Evolutionary conservation across 257 asterid species (phyloP).

Genomic region (Mentha longifolia): DNA sequence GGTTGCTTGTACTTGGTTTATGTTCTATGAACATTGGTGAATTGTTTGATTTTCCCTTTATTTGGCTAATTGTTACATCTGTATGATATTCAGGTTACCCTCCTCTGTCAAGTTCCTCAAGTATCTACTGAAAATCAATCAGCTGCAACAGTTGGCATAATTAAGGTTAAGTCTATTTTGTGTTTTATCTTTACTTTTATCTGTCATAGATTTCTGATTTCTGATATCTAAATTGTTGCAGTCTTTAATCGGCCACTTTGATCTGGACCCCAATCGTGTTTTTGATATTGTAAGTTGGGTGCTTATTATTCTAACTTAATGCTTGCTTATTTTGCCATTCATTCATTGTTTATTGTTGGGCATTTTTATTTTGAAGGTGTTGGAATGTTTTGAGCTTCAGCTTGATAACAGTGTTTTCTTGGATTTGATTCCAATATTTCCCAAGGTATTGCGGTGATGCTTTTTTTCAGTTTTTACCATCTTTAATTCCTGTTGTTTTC

Average conservation of each 20-base stretch:
- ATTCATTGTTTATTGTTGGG: conserved; percentile 20
- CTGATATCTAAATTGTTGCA: conserved; percentile 47
- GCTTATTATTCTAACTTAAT: conserved; percentile 13
- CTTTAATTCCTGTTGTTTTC: background rate
- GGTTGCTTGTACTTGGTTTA: background rate
- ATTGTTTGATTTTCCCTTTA: background rate
- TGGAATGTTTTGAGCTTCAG: conserved; percentile 97
- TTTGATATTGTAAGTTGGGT: conserved; percentile 87
- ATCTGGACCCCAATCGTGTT: conserved; percentile 98
- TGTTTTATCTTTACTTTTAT: conserved; percentile 29
- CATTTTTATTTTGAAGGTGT: conserved; percentile 52
- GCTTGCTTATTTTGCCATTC: conserved; percentile 6
- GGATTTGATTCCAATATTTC: conserved; percentile 95
- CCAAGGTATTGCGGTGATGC: conserved; percentile 67
- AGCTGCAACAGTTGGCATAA: conserved; percentile 82
- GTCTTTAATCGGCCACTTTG: conserved; percentile 99
- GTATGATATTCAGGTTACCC: conserved; percentile 70
- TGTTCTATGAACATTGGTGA: background rate
- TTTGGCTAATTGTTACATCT: conserved; percentile 19
- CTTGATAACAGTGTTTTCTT: conserved; percentile 77
- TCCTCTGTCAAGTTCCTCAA: conserved; percentile 90
- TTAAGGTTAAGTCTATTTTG: conserved; percentile 62
- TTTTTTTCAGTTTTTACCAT: background rate
- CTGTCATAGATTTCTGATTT: conserved; percentile 31
- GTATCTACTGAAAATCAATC: conserved; percentile 67